Percentiles rank a stretch among this genome's conserved stretches.
Evolutionary conservation across 352 stramenopile genomes (phyloP).

Genomic region (Stramenopiles sp.): DNA sequence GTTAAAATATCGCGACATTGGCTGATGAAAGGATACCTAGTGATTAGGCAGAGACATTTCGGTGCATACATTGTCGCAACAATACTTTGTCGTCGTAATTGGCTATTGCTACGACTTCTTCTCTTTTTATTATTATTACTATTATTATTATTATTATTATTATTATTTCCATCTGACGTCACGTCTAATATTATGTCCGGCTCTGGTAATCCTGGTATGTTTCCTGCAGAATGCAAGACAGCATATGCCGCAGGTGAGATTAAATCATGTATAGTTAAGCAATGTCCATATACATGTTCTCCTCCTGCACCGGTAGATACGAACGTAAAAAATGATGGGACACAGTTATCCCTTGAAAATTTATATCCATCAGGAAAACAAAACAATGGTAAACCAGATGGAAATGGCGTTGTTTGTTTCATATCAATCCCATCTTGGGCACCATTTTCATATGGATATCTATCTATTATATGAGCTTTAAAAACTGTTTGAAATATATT

Average conservation of each 20-base stretch:
- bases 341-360: constrained; percentile 15
- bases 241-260: too few species aligned
- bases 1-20: constrained; percentile 24
- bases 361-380: constrained; percentile 21
- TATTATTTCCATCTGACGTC: not conserved
- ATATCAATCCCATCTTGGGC: too few species aligned
- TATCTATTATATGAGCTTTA: too few species aligned
- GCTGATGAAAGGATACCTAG: constrained; percentile 22
- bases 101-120: not conserved
- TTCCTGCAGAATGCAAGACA: too few species aligned
- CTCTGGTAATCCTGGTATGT: too few species aligned
- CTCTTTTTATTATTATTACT: constrained; percentile 11
- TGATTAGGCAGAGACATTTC: constrained; percentile 27
- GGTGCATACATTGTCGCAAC: constrained; percentile 18
- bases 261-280: constrained; percentile 23
- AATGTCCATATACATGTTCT: constrained; percentile 25
- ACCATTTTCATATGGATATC: too few species aligned
- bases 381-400: constrained; percentile 20
- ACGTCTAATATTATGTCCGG: too few species aligned
- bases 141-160: constrained; percentile 11
- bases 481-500: too few species aligned
- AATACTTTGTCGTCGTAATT: too few species aligned
- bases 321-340: constrained; percentile 25
- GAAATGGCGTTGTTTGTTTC: too few species aligned
- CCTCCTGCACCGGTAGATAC: constrained; percentile 24